These are phyloP conservation scores for Cantharellus cinnabarinus DNA, from an alignment of 768 basidiomycete species.

Conservation along the genomic window DNA sequence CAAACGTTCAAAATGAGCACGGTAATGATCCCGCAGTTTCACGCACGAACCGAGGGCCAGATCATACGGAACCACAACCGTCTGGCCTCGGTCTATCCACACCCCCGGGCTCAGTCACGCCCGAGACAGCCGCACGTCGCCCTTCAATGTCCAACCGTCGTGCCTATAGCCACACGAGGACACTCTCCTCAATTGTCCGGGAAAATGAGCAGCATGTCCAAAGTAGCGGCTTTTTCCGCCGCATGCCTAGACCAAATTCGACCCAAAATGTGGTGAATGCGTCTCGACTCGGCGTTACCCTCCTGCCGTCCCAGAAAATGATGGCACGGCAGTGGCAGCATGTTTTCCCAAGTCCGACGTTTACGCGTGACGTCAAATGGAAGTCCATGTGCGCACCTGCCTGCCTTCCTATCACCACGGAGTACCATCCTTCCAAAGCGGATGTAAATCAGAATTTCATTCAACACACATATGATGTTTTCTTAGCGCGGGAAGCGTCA, in stretches of 20 bases:
- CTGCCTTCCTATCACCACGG: slow-evolving; percentile 78
- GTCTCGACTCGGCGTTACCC: slow-evolving; percentile 34
- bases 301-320: slow-evolving; percentile 43
- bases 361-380: slow-evolving; percentile 86
- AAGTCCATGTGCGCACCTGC: slow-evolving; percentile 63
- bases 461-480: slow-evolving; percentile 73
- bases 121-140: too few species aligned
- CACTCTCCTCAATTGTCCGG: too few species aligned
- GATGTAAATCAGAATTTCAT: slow-evolving; percentile 64
- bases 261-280: slow-evolving; percentile 35
- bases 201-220: neutral
- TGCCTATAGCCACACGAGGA: too few species aligned
- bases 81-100: too few species aligned
- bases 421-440: slow-evolving; percentile 58
- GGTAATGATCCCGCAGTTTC: neutral
- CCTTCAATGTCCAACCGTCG: too few species aligned
- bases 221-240: neutral
- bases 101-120: too few species aligned
- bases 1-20: neutral
- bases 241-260: neutral
- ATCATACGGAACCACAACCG: too few species aligned
- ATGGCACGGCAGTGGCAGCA: slow-evolving; percentile 87
- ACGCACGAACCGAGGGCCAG: too few species aligned
- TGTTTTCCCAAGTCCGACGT: slow-evolving; percentile 47
- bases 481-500: slow-evolving; percentile 63